phyloP scores from a whole-genome alignment of 805 yeast species.

The Lipomyces yamadae region DNA sequence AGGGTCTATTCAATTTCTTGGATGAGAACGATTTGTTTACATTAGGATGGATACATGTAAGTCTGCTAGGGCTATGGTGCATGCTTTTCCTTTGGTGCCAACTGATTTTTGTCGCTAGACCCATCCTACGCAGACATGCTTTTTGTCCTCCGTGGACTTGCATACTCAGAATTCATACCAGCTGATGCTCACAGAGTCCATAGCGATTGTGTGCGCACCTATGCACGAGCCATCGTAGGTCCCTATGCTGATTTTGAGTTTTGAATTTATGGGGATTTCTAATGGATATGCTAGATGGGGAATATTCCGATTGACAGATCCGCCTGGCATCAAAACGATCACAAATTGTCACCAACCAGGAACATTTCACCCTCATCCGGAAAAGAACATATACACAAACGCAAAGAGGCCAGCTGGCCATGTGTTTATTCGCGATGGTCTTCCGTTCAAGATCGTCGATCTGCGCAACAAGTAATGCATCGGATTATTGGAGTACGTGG shows the following conservation, averaged over 20 bases:
- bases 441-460: constrained; percentile 58
- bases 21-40: constrained; percentile 62
- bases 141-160: constrained; percentile 65
- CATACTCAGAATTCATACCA: constrained; percentile 74
- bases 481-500: not conserved
- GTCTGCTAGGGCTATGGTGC: not conserved
- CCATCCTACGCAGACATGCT: constrained; percentile 75
- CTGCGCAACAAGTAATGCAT: constrained; percentile 45
- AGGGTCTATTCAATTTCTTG: constrained; percentile 58
- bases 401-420: constrained; percentile 57
- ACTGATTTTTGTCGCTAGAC: constrained; percentile 44
- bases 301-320: constrained; percentile 65
- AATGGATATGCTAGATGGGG: constrained; percentile 48
- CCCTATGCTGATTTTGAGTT: not conserved
- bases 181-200: constrained; percentile 70
- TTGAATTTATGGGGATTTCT: not conserved
- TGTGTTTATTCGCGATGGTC: constrained; percentile 52
- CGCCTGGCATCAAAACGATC: constrained; percentile 63
- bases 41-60: constrained; percentile 69
- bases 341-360: constrained; percentile 56
- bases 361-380: constrained; percentile 66
- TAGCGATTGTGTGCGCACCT: constrained; percentile 71
- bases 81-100: not conserved
- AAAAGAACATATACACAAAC: constrained; percentile 54
- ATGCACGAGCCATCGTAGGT: constrained; percentile 48